Evolutionary conservation across 1,284 basidiomycete species (phyloP), one percentile per base, ranked within the genome.

Genomic region (Puccinia triticina): DNA sequence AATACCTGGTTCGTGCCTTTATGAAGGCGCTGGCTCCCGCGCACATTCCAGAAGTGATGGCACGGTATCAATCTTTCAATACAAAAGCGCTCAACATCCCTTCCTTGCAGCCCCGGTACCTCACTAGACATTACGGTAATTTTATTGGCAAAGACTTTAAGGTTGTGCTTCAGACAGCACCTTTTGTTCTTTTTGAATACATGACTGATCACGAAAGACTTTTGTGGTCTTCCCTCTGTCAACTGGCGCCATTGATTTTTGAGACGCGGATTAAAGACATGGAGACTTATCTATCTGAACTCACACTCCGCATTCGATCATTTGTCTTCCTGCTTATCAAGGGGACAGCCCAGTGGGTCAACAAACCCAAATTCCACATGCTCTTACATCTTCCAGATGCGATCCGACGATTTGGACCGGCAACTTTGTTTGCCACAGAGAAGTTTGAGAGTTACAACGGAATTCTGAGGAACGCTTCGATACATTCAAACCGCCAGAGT

Each of bases 291-390:
- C n/a, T n/a, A n/a, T n/a, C n/a, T n/a, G n/a, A n/a, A n/a, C n/a
- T n/a, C n/a, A n/a, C n/a, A n/a, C n/a, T n/a, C n/a, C n/a, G n/a
- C n/a, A n/a, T n/a, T n/a, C n/a, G n/a, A n/a, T n/a, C n/a, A n/a
- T n/a, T n/a, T n/a, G n/a, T n/a, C n/a, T n/a, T n/a, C n/a, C n/a
- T n/a, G n/a, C n/a, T n/a, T n/a, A n/a, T n/a, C n/a, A n/a, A n/a
- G n/a, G n/a, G n/a, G n/a, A 87, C 85, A 1, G 73, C 74, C 7
- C 85, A 83, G 0, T 88, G 88, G 88, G 88, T 88, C 81, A 88
- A 88, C 82, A 89, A 89, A 80, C 86, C 87, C 0, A 89, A 89
- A 77, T 88, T 86, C 46, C 86, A 86, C 55, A 78, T 86, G 21
- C 16, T 86, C 1, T 67, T 83, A 0, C 86, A 86, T 32, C 80